Evolutionary conservation across 257 asterid species (phyloP), one percentile per base, ranked within the genome.

Genomic region (Solanum chmielewskii): DNA sequence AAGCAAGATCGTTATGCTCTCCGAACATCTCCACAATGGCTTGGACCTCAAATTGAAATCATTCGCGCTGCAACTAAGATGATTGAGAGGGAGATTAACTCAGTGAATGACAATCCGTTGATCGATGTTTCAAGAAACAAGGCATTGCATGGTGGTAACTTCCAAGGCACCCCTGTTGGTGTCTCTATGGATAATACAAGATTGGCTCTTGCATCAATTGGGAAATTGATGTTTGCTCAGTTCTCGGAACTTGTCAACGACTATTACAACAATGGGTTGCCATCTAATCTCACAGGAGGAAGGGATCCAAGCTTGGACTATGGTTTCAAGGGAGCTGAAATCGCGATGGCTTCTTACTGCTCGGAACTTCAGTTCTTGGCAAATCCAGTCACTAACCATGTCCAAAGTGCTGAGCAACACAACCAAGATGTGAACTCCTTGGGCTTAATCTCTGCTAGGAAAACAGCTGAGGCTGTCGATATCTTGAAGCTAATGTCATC

Each of bases 171-270:
- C 8, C 92, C 94, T 0, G 88, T 92, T 49, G 94, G 93, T 8
- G 94, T 92, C 6, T 89, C 93, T 9, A 92, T 92, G 94, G 94
- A 92, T 86, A 92, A 92, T 49, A 16, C 94, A 14, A 89, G 93
- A 5, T 84, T 92, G 82, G 93, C 93, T 3, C 86, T 92, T 23
- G 93, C 91, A 23, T 88, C 93, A 25, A 90, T 92, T 47, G 93
- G 93, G 37, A 92, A 89, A 37, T 20, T 92, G 20, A 88, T 92
- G 90, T 92, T 92, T 62, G 94, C 92, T 18, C 94, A 92, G 11
- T 88, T 91, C 81, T 92, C 93, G 4, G 92, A 92, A 83, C 90
- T 91, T 39, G 93, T 91, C n/a, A 91, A 92, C 25, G 94, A 91
- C 80, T 90, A 86, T 83, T 91, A 90, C 87, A 92, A 91, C 87